A percentile compares a stretch with the other conserved stretches of the same genome.
phyloP scores from a whole-genome alignment of 108 stramenopile genomes.

The Stephanodiscus triporus region DNA sequence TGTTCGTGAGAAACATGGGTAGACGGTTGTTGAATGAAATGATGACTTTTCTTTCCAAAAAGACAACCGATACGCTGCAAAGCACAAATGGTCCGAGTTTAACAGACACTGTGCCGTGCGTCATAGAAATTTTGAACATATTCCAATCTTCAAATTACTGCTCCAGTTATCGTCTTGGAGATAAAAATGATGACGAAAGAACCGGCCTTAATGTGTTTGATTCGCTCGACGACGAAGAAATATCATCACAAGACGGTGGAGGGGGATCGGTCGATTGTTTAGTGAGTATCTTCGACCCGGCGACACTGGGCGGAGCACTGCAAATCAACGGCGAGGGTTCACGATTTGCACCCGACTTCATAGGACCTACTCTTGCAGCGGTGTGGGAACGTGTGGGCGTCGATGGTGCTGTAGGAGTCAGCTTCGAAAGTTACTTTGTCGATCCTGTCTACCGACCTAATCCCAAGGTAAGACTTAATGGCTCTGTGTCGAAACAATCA shows the following conservation, averaged over 20 bases:
- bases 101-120: constrained; percentile 51
- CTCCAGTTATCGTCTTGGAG: constrained; percentile 42
- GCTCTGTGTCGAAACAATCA: neutral
- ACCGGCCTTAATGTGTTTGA: constrained; percentile 61
- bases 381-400: constrained; percentile 60
- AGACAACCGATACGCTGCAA: constrained; percentile 11
- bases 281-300: constrained; percentile 69
- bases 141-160: constrained; percentile 60
- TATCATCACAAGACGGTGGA: constrained; percentile 35
- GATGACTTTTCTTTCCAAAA: constrained; percentile 27
- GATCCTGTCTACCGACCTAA: constrained; percentile 87
- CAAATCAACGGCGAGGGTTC: constrained; percentile 87
- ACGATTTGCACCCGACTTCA: constrained; percentile 78
- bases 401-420: constrained; percentile 30
- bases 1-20: constrained; percentile 65
- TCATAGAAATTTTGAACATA: constrained; percentile 55
- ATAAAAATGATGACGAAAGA: constrained; percentile 44
- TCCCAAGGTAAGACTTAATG: constrained; percentile 55
- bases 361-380: constrained; percentile 76
- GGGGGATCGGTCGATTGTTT: constrained; percentile 66
- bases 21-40: constrained; percentile 41
- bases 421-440: constrained; percentile 82
- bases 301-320: constrained; percentile 69
- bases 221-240: constrained; percentile 75
- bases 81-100: constrained; percentile 23